Evolutionary conservation across 176 grass and related monocot species (phyloP), one percentile per base, ranked within the genome.

Genomic region (Cenchrus fungigraminus): DNA sequence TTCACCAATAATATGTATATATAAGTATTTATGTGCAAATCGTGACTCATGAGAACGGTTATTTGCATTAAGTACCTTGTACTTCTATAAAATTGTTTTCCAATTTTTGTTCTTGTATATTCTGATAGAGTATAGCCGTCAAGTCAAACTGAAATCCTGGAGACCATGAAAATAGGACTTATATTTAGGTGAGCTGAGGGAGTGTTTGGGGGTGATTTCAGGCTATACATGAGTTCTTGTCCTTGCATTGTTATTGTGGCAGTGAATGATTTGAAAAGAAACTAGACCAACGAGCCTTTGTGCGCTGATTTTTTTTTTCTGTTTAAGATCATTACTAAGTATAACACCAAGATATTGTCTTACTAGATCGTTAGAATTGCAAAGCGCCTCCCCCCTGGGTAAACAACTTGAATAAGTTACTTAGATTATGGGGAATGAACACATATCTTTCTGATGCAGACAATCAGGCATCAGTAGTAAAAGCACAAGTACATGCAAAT

Each of bases 71-170:
- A n/a, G 46, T 57, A n/a, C 54, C 32, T 77, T 14, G 29, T 25
- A 9, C 20, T 57, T 70, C n/a, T 8, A 25, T 71, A 47, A 62
- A 62, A 8, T 43, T 15, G 62, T 59, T 64, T 72, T 45, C 25
- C 20, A 43, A 7, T 29, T 74, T 56, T 53, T 43, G 40, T 43
- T 69, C 47, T 19, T 72, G 25, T 25, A 25, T 50, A 14, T 19
- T 19, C 49, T 65, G 44, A 71, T 71, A 61, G 20, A 46, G 50
- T 72, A 9, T 65, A 80, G 57, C 25, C 45, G 11, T 65, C 65
- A 63, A 72, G 29, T 43, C 77, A 66, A 66, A 74, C 11, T 22
- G 31, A 32, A 61, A 73, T 74, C 15, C 19, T 52, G n/a, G 68
- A 65, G 49, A 47, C 7, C 37, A 66, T 65, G 46, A 73, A 29